Evolutionary conservation across 345 rosid species (phyloP).

Genomic region (Syzygium grande): DNA sequence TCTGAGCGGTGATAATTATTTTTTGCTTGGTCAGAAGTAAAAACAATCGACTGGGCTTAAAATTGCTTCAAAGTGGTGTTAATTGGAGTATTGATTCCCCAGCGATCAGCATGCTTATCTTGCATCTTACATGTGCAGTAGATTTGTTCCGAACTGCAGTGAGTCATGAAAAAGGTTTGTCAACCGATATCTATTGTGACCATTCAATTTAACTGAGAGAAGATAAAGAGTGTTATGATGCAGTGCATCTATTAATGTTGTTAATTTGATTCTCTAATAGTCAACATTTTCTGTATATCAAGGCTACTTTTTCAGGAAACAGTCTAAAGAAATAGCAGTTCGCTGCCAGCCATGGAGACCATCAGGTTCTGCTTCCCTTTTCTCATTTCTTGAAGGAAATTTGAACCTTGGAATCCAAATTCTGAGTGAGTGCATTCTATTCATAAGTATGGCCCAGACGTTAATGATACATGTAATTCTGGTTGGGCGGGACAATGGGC

Average conservation of each 20-base stretch:
- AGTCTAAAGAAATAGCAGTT: neutral
- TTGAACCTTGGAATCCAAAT: neutral
- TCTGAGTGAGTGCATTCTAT: too few species aligned
- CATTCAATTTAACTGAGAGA: neutral
- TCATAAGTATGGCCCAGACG: neutral
- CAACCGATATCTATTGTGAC: neutral
- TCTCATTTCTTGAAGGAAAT: neutral
- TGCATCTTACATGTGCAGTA: neutral
- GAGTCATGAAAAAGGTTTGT: neutral
- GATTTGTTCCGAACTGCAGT: neutral
- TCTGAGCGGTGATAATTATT: neutral
- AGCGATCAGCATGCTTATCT: neutral
- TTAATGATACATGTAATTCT: neutral
- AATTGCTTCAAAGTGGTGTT: neutral
- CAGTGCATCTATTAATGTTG: neutral
- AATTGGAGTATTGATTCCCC: neutral
- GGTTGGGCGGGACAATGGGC: neutral
- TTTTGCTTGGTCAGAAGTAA: neutral
- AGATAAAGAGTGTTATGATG: neutral
- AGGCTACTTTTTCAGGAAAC: neutral
- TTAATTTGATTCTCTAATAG: neutral
- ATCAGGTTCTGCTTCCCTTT: neutral
- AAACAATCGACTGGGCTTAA: neutral
- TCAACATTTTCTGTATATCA: neutral
- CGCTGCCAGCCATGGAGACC: neutral